Evolutionary conservation across 768 basidiomycete species (phyloP), one percentile per base, ranked within the genome.

Genomic region (Pleurotus citrinopileatus): DNA sequence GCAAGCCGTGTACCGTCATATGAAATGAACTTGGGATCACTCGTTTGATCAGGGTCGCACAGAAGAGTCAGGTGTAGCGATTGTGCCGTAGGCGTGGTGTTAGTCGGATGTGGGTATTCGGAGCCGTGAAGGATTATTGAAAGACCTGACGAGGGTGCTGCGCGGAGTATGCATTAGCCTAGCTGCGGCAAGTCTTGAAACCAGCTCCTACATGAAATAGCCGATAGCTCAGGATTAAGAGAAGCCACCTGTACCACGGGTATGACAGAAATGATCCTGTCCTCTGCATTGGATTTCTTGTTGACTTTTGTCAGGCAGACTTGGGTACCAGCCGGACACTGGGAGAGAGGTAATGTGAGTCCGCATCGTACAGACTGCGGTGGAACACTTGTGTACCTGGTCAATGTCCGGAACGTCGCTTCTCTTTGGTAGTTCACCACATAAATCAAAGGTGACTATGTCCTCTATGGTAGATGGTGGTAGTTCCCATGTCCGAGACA

Each of bases 261-360:
- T 52, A 94, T 82, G n/a, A 92, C 89, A 26, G 82, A 73, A 23
- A 83, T 73, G 61, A 94, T 68, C 47, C 89, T 79, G 58, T 89
- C 86, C 36, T 73, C 76, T 1, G 64, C 59, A 13, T 50, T 36
- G 10, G 17, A n/a, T 67, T 88, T 91, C 60, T 71, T 60, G 61
- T 92, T 91, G 28, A 74, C 78, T 60, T 79, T 81, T 3, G 81
- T 86, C 26, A 92, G 71, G 69, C 93, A 95, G 45, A 83, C 88
- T 61, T 85, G 76, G 44, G 89, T 89, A 20, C 83, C 87, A 19
- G 65, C 52, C 17, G 78, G 67, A 70, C 91, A 94, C 91, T 94
- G 60, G 27, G 23, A 47, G 22, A 42, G 47, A 19, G 34, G 25
- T 32, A 42, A n/a, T 13, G 19, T 26, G 52, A 42, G 45, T 12